Percentiles rank a stretch among this genome's conserved stretches.
Conservation (phyloP, 148 eudicot genomes). For the Rhododendron ovatum region DNA sequence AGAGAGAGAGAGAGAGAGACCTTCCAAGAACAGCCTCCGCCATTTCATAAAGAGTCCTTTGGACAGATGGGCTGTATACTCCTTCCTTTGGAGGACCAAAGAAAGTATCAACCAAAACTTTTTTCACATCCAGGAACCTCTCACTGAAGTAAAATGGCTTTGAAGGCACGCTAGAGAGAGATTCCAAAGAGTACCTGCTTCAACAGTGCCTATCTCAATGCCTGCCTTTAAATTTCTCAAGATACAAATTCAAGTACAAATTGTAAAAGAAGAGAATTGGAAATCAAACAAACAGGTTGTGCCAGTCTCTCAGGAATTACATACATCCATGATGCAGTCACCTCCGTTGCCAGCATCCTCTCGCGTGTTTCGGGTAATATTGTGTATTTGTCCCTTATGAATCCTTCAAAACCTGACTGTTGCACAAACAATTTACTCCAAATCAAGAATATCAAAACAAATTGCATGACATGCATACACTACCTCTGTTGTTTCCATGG, state of each 20-base stretch:
- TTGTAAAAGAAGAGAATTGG: not conserved
- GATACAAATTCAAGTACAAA: not conserved
- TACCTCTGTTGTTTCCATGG: not conserved
- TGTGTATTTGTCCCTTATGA: conserved; percentile 73
- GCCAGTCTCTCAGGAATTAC: not conserved
- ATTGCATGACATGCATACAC: not conserved
- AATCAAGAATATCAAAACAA: conserved; percentile 2
- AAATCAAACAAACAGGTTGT: not conserved
- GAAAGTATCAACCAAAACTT: conserved; percentile 62
- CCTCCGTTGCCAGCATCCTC: conserved; percentile 88
- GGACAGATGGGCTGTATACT: conserved; percentile 95
- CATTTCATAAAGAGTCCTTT: conserved; percentile 86
- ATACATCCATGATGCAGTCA: conserved; percentile 96
- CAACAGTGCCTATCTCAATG: not conserved
- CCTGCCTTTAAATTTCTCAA: not conserved
- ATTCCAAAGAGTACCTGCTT: conserved; percentile 66
- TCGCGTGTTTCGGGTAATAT: conserved; percentile 87
- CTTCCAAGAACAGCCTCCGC: conserved; percentile 80
- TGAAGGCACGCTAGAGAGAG: conserved; percentile 51
- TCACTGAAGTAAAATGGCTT: conserved; percentile 58
- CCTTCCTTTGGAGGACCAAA: conserved; percentile 84
- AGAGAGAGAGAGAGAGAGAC: conserved; percentile 32
- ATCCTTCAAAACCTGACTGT: conserved; percentile 99
- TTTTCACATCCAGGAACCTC: conserved; percentile 59
- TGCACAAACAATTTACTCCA: conserved; percentile 9